Percentiles rank a stretch among this genome's conserved stretches.
Evolutionary conservation across 2,329 filamentous ascomycete species (phyloP).

Genomic region (Fusarium praegraminearum): DNA sequence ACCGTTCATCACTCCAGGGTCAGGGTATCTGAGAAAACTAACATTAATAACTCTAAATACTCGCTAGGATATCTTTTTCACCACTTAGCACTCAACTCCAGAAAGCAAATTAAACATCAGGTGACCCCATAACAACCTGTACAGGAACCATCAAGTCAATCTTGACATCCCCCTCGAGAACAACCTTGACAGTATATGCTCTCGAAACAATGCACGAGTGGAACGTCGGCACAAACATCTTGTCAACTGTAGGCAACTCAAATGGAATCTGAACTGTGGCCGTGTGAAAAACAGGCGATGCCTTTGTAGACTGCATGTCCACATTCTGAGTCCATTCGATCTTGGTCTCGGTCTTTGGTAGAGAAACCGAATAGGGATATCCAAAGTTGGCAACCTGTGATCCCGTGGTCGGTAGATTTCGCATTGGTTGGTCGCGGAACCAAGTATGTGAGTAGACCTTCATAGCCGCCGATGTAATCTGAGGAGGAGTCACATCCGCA

Average conservation of each 20-base stretch:
- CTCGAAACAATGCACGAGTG: constrained; percentile 31
- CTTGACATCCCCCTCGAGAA: constrained; percentile 37
- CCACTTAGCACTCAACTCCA: constrained; percentile 13
- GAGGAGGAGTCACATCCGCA: constrained; percentile 24
- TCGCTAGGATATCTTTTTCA: constrained; percentile 38
- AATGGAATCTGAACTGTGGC: constrained; percentile 34
- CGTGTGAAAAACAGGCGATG: constrained; percentile 35
- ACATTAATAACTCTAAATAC: not conserved
- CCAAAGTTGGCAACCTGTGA: constrained; percentile 26
- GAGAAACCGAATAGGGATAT: constrained; percentile 25
- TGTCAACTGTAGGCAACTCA: constrained; percentile 18
- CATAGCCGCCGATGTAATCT: constrained; percentile 18
- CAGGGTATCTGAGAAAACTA: not conserved
- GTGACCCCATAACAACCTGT: constrained; percentile 33
- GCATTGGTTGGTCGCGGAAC: constrained; percentile 40
- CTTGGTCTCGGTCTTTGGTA: constrained; percentile 7
- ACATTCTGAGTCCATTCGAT: constrained; percentile 37
- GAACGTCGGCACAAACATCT: constrained; percentile 39
- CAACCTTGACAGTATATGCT: constrained; percentile 30
- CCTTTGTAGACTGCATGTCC: constrained; percentile 17
- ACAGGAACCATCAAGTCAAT: constrained; percentile 34
- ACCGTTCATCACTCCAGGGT: not conserved
- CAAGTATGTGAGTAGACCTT: constrained; percentile 40
- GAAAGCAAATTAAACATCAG: constrained; percentile 8
- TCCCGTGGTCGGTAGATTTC: constrained; percentile 33